Percentiles rank a stretch among this genome's conserved stretches.
These are phyloP conservation scores for Apocynum venetum DNA, from an alignment of 257 asterid genomes.

Conservation along the genomic window DNA sequence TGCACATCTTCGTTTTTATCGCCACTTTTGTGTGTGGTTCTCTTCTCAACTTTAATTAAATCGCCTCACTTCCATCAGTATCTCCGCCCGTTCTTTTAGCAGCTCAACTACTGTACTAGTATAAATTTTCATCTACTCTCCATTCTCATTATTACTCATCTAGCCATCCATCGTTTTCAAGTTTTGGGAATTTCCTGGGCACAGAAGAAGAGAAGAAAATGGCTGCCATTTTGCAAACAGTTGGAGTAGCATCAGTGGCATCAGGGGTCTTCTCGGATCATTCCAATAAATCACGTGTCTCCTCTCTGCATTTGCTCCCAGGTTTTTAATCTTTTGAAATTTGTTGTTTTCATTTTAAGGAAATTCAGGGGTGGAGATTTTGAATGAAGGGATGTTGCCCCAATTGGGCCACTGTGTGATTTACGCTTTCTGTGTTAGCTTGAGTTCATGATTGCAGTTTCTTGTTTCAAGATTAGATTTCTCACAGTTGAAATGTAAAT, in stretches of 20 bases:
- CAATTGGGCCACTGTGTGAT: not conserved
- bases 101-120: not conserved
- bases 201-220: conserved; percentile 15
- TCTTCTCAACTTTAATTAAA: conserved; percentile 11
- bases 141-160: not conserved
- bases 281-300: conserved; percentile 27
- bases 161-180: not conserved
- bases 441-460: conserved; percentile 1
- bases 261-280: conserved; percentile 42
- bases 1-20: conserved; percentile 18
- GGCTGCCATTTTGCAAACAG: conserved; percentile 52
- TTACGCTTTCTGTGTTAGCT: conserved; percentile 1
- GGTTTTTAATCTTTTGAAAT: conserved; percentile 14
- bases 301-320: conserved; percentile 28
- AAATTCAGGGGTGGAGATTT: conserved; percentile 10
- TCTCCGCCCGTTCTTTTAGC: conserved; percentile 13
- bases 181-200: not conserved
- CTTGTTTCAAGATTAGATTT: too few relatives aligned
- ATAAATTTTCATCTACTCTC: conserved; percentile 1
- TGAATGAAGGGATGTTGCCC: conserved; percentile 8
- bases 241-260: conserved; percentile 39
- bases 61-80: conserved; percentile 14
- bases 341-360: not conserved
- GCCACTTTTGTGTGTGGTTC: not conserved
- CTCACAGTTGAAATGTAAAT: too few relatives aligned